Evolutionary conservation across 371 early-diverging fungal genomes (phyloP).

Genomic region (Cokeromyces recurvatus): DNA sequence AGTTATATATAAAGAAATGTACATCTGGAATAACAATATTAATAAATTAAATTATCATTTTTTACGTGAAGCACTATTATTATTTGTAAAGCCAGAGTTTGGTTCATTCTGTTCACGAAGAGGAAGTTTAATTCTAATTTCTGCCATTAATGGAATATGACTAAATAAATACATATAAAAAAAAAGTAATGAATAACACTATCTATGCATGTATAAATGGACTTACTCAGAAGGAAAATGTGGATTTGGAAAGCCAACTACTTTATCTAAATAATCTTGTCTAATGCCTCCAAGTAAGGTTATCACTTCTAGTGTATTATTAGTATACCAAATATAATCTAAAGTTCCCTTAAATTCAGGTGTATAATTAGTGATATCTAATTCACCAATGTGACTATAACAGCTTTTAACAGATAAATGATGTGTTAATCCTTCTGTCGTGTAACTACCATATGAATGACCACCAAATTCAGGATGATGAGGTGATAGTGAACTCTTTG

Average conservation of each 20-base stretch:
- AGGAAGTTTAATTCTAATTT: slow-evolving; percentile 37
- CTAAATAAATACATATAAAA: too few relatives aligned
- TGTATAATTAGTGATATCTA: slow-evolving; percentile 95
- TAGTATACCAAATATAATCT: slow-evolving; percentile 96
- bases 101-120: slow-evolving; percentile 16
- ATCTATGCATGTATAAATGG: too few relatives aligned
- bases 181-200: too few relatives aligned
- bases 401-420: slow-evolving; percentile 73
- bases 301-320: slow-evolving; percentile 65
- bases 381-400: slow-evolving; percentile 69
- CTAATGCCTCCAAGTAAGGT: slow-evolving; percentile 85
- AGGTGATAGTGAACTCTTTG: slow-evolving; percentile 58
- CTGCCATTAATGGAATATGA: slow-evolving; percentile 55
- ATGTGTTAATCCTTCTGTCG: slow-evolving; percentile 77
- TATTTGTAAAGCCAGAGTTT: slow-evolving; percentile 11
- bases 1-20: background rate
- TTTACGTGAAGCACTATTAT: too few relatives aligned
- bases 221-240: slow-evolving; percentile 91
- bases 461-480: slow-evolving; percentile 81
- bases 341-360: slow-evolving; percentile 90
- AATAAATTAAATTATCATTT: too few relatives aligned
- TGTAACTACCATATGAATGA: slow-evolving; percentile 82
- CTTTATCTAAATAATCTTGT: slow-evolving; percentile 66
- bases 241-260: slow-evolving; percentile 93
- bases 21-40: too few relatives aligned